Evolutionary conservation across 2,329 filamentous ascomycete genomes (phyloP), one percentile per base, ranked within the genome.

Genomic region (Daldinia sp.): DNA sequence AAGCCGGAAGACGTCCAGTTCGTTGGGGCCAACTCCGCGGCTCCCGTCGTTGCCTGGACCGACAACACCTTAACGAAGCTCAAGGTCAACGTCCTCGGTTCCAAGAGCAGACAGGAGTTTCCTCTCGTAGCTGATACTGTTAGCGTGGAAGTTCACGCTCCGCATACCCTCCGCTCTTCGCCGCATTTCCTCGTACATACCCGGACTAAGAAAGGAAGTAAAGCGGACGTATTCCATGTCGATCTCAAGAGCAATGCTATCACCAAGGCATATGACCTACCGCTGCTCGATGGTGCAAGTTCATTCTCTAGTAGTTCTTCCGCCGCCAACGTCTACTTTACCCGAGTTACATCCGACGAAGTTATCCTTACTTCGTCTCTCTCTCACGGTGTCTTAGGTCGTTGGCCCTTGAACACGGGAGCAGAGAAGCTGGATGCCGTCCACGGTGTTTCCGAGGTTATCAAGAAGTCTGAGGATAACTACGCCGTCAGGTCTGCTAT

Each of bases 161-260:
- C 93, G 13, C 87, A 88, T 67, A 82, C 90, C 57, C 79, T 87
- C 27, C 90, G 91, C 72, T 90, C 91, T 3, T 82, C 88, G 45
- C 83, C 92, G 34, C 93, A 96, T 79, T 96, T 97, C 79, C 80
- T 97, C 29, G 90, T 97, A 4, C 91, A 97, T 70, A 93, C 87
- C 70, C 84, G 89, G 70, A 92, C 92, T 0, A 82, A 82, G 32
- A 81, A 81, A 2, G 87, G 87, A 15, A 91, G 94, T 73, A 92
- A 91, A 81, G 94, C 90, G 2, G 90, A 96, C 64, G 90, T 98
- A 27, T 97, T 90, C 73, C 92, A 96, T 71, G 85, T 96, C 61
- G 86, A 96, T 69, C 77, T 92, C 52, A 89, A 89, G 78, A 89
- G 83, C 61, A 85, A 83, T 55, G 85, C 83, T 15, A 84, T 94